phyloP scores from a whole-genome alignment of 192 early-diverging fungal genomes.

The Lunasporangiospora selenospora region DNA sequence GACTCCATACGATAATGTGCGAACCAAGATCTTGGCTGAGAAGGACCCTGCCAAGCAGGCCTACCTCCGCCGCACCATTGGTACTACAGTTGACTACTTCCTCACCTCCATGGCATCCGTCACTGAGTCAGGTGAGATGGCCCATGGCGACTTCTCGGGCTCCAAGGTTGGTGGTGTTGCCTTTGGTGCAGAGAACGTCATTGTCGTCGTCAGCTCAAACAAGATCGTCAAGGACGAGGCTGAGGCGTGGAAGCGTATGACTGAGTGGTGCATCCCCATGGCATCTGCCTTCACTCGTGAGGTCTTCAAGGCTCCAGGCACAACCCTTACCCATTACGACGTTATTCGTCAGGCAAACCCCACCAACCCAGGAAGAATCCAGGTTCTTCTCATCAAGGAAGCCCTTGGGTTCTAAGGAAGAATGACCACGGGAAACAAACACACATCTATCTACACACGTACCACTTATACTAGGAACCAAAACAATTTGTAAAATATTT shows the following conservation, averaged over 20 bases:
- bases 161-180: slow-evolving; percentile 44
- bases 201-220: slow-evolving; percentile 49
- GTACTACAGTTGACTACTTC: slow-evolving; percentile 49
- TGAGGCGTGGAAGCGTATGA: slow-evolving; percentile 35
- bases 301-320: slow-evolving; percentile 34
- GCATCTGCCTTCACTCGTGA: slow-evolving; percentile 27
- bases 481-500: too few relatives aligned
- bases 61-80: slow-evolving; percentile 37
- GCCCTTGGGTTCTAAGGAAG: slow-evolving; percentile 27
- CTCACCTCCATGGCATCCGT: slow-evolving; percentile 40
- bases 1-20: slow-evolving; percentile 44
- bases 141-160: slow-evolving; percentile 30
- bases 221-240: slow-evolving; percentile 52
- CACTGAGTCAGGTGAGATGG: slow-evolving; percentile 40
- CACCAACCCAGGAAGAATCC: slow-evolving; percentile 29
- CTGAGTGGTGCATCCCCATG: slow-evolving; percentile 30
- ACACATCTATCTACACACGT: too few relatives aligned
- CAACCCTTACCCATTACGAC: slow-evolving; percentile 26
- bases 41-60: slow-evolving; percentile 45
- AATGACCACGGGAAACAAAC: too few relatives aligned
- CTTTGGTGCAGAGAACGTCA: slow-evolving; percentile 44
- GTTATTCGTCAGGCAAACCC: slow-evolving; percentile 32
- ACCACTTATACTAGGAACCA: too few relatives aligned
- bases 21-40: slow-evolving; percentile 36
- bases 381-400: slow-evolving; percentile 44